Evolutionary conservation across 768 basidiomycete species (phyloP), one percentile per base, ranked within the genome.

Genomic region (Aureoboletus auriporus): DNA sequence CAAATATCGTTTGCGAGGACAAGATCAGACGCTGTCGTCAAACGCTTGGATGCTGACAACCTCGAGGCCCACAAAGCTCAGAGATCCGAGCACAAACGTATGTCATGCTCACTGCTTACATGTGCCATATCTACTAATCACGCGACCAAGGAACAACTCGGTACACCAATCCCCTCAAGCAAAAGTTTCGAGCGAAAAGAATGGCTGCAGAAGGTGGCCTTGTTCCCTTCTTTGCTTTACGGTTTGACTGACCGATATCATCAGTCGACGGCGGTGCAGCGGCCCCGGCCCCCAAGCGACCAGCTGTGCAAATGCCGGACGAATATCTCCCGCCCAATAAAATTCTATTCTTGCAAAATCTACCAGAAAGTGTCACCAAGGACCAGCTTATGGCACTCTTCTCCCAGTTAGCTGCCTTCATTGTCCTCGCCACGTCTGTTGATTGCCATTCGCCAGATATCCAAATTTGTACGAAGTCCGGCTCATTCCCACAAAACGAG

Each of bases 321-420:
- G 96, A 99, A 68, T 98, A 97, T 68, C 81, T 99, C 7, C 96
- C 96, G 2, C 95, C 96, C 34, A 99, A 99, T 86, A 93, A 94
- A 68, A 95, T 98, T 69, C 79, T 99, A 44, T 99, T 99, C 80
- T 67, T 99, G 55, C 96, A 99, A 70, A 97, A 97, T 65, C 75
- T 99, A 20, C 93, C 94, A 16, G 93, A 96, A 63, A 86, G 70
- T 36, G 93, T 93, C 55, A 93, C 87, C 46, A 93, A 95, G 64
- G 94, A 96, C 45, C 86, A 89, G 62, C 85, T 99, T 52, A 81
- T 87, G 68, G 82, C 83, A 2, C 75, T 98, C 20, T 98, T 99
- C 73, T 86, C 89, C 51, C 89, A 92, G 92, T 96, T 51, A 52
- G 83, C 79, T 6, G 27, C 17, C 39, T 39, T 45, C 8, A 47